These are phyloP conservation scores for Fagus sylvatica DNA, from an alignment of 306 rosid genomes.

Conservation along the genomic window DNA sequence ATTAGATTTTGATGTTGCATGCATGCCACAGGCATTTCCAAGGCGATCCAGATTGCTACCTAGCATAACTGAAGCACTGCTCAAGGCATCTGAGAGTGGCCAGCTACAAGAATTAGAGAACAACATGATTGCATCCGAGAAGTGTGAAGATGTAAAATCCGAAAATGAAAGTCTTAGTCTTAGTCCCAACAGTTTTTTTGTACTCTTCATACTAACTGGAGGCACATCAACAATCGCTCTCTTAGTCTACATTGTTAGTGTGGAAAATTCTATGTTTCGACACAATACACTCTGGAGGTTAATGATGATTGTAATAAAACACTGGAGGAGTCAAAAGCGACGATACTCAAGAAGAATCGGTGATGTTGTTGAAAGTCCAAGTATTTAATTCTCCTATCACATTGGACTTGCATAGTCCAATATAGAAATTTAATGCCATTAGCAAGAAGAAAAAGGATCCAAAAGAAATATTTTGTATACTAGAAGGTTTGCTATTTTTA, in stretches of 20 bases:
- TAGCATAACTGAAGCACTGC: constrained; percentile 31
- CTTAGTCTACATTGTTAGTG: constrained; percentile 19
- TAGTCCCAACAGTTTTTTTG: constrained; percentile 40
- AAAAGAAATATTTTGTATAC: too few relatives aligned
- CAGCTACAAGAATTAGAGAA: constrained; percentile 28
- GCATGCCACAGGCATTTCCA: constrained; percentile 38
- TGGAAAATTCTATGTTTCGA: not conserved
- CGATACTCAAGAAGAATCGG: constrained; percentile 30
- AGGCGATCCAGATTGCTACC: constrained; percentile 37
- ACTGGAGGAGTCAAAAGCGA: constrained; percentile 24
- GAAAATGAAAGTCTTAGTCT: constrained; percentile 32
- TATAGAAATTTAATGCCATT: too few relatives aligned
- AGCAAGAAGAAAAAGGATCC: too few relatives aligned
- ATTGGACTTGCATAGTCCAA: too few relatives aligned
- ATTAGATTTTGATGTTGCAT: not conserved
- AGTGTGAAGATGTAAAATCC: constrained; percentile 21
- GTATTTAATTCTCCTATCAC: not conserved
- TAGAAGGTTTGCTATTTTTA: too few relatives aligned
- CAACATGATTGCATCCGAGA: constrained; percentile 37
- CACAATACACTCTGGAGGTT: constrained; percentile 21
- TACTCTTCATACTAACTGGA: constrained; percentile 35
- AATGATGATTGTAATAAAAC: constrained; percentile 22
- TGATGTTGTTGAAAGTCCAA: constrained; percentile 9
- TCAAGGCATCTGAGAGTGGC: constrained; percentile 35
- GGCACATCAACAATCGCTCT: constrained; percentile 48